A percentile compares a stretch with the other conserved stretches of the same genome.
Evolutionary conservation across 495 filamentous ascomycete species (phyloP).

Genomic region (Ascobolus immersus): DNA sequence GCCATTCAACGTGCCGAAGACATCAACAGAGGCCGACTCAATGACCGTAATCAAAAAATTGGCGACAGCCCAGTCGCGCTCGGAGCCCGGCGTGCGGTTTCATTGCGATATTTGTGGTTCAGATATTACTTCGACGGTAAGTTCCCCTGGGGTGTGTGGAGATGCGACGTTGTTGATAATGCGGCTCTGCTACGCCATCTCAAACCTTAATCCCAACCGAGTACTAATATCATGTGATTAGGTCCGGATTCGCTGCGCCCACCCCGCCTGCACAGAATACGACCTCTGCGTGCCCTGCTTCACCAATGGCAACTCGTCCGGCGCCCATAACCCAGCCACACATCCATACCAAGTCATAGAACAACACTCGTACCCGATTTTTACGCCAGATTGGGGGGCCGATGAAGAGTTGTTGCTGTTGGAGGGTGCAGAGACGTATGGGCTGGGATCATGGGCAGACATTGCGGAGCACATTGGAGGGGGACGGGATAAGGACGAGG

Average conservation of each 20-base stretch:
- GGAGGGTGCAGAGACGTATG: constrained; percentile 94
- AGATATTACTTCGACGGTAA: constrained; percentile 85
- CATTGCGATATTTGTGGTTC: constrained; percentile 87
- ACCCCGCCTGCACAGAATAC: constrained; percentile 64
- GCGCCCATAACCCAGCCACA: constrained; percentile 56
- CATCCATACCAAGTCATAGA: constrained; percentile 88
- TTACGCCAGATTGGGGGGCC: constrained; percentile 81
- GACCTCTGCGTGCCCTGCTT: constrained; percentile 96
- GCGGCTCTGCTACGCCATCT: not conserved
- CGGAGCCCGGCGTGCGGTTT: constrained; percentile 79
- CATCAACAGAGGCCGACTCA: not conserved
- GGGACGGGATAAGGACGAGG: constrained; percentile 80
- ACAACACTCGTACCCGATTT: constrained; percentile 93
- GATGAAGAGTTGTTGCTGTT: constrained; percentile 83
- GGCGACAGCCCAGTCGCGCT: constrained; percentile 51
- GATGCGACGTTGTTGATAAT: not conserved
- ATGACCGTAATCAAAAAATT: constrained; percentile 98
- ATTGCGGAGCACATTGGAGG: constrained; percentile 96
- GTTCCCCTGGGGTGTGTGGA: too few relatives aligned
- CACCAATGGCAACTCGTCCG: constrained; percentile 44
- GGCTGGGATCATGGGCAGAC: constrained; percentile 88
- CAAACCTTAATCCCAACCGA: not conserved
- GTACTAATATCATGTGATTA: constrained; percentile 16
- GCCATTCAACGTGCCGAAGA: too few relatives aligned
- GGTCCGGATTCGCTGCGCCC: constrained; percentile 85